These are phyloP conservation scores for Chrysosporium keratinophilum DNA, from an alignment of 2,329 filamentous ascomycete genomes.

Conservation along the genomic window DNA sequence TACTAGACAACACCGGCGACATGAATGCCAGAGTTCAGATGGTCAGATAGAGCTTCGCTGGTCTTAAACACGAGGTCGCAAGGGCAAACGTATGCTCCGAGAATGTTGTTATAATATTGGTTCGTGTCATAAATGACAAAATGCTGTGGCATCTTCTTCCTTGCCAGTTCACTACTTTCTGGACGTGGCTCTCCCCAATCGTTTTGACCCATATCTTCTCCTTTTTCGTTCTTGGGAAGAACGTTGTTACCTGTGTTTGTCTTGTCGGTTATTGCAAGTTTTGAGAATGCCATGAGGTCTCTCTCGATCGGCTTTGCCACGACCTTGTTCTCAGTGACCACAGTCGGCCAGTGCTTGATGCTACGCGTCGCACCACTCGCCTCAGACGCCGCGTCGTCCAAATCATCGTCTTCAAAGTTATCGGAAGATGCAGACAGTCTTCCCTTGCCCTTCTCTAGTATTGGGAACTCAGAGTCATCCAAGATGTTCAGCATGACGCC, in stretches of 20 bases:
- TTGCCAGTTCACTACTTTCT: not conserved
- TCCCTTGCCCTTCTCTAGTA: not conserved
- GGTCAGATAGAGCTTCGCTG: slow-evolving; percentile 24
- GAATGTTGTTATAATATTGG: slow-evolving; percentile 25
- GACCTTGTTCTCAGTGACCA: slow-evolving; percentile 1
- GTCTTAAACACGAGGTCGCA: slow-evolving; percentile 25
- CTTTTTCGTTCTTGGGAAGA: not conserved
- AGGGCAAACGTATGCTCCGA: slow-evolving; percentile 27
- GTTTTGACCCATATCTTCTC: not conserved
- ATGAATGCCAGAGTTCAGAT: slow-evolving; percentile 25
- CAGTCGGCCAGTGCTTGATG: slow-evolving; percentile 22
- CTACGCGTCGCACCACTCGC: not conserved
- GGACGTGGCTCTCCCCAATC: not conserved
- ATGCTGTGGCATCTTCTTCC: slow-evolving; percentile 1
- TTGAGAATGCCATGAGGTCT: slow-evolving; percentile 21
- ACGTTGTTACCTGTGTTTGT: not conserved
- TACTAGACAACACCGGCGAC: slow-evolving; percentile 19
- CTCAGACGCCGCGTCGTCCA: not conserved
- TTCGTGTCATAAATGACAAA: slow-evolving; percentile 22
- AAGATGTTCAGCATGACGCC: slow-evolving; percentile 19
- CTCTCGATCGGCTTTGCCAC: not conserved
- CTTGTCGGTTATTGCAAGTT: slow-evolving; percentile 1
- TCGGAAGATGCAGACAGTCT: not conserved
- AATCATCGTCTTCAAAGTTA: not conserved
- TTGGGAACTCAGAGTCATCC: slow-evolving; percentile 14